Evolutionary conservation across 73 alveolate genomes (phyloP).

Genomic region (Loxodes magnus): DNA sequence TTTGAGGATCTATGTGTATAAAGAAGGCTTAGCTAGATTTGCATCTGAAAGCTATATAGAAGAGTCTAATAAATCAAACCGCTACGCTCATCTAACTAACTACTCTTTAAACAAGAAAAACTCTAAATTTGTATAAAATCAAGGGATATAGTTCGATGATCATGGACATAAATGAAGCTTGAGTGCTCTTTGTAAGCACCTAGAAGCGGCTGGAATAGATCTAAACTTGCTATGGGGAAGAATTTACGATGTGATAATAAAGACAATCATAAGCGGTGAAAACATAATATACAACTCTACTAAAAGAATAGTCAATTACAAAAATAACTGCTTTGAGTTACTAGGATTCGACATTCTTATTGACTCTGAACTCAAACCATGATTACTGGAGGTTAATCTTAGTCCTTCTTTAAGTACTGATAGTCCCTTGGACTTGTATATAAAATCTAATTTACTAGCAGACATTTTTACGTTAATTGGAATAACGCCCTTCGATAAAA

Average conservation of each 20-base stretch:
- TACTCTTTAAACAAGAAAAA: conserved; percentile 57
- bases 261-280: conserved; percentile 38
- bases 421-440: conserved; percentile 53
- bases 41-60: conserved; percentile 31
- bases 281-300: conserved; percentile 32
- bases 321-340: conserved; percentile 94
- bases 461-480: conserved; percentile 47
- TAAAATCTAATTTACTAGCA: conserved; percentile 36
- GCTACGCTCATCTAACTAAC: conserved; percentile 57
- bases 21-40: conserved; percentile 56
- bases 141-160: conserved; percentile 24
- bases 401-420: conserved; percentile 85
- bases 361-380: conserved; percentile 89
- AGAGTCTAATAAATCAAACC: conserved; percentile 5
- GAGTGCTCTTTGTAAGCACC: background rate
- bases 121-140: conserved; percentile 17
- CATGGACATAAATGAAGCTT: conserved; percentile 61
- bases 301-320: conserved; percentile 64
- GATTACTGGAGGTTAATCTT: conserved; percentile 94
- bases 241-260: conserved; percentile 41
- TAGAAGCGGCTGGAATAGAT: conserved; percentile 20
- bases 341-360: conserved; percentile 91
- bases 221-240: conserved; percentile 27
- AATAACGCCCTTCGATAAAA: conserved; percentile 12
- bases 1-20: conserved; percentile 50